Evolutionary conservation across 1,284 basidiomycete genomes (phyloP).

Genomic region (Uromyces viciae-fabae): DNA sequence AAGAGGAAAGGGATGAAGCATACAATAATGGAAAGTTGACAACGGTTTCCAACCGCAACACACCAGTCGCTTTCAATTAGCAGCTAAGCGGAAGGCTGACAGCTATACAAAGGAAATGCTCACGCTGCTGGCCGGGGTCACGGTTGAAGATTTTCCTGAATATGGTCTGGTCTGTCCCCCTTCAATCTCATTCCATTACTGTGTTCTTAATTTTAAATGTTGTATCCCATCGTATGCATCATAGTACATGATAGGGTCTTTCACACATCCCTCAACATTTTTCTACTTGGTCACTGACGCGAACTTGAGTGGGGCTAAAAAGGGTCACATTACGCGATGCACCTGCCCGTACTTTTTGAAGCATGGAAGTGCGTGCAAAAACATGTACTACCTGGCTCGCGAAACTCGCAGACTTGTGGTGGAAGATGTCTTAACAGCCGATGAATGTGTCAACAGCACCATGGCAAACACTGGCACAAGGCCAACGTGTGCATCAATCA

Average conservation of each 20-base stretch:
- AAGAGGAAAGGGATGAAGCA: too few relatives aligned
- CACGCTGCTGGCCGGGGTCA: neutral
- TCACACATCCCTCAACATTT: neutral
- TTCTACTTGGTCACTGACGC: neutral
- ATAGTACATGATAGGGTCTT: neutral
- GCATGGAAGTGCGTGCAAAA: neutral
- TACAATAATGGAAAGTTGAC: neutral
- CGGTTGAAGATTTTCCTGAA: too few relatives aligned
- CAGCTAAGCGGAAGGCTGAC: neutral
- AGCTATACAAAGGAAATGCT: neutral
- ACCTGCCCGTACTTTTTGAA: neutral
- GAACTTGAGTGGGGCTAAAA: neutral
- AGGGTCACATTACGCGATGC: neutral
- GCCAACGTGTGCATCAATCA: too few relatives aligned
- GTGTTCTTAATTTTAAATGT: too few relatives aligned
- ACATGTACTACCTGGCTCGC: neutral
- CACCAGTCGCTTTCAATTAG: neutral
- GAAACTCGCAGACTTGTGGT: neutral
- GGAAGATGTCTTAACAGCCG: neutral
- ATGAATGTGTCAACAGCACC: too few relatives aligned
- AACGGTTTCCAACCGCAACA: neutral
- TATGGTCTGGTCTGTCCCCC: too few relatives aligned
- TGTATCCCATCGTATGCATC: too few relatives aligned
- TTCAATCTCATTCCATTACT: too few relatives aligned
- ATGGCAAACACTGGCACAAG: too few relatives aligned